phyloP scores from a whole-genome alignment of 495 filamentous ascomycete genomes.

The Chaetomium cochliodes region DNA sequence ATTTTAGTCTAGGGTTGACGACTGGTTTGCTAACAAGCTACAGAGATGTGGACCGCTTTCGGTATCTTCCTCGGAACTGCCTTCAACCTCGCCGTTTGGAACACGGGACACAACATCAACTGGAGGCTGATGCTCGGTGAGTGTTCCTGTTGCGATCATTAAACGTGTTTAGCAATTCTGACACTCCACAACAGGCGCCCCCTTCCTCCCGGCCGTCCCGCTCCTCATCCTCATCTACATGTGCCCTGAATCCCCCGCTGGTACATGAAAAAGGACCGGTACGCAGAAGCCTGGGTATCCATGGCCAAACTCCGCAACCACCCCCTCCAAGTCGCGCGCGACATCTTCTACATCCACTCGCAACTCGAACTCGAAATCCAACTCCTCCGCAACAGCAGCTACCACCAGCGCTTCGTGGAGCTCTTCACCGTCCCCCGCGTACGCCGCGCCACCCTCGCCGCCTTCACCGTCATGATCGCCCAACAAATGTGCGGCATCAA shows the following conservation, averaged over 20 bases:
- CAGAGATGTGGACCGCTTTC: slow-evolving; percentile 77
- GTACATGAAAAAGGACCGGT: slow-evolving; percentile 62
- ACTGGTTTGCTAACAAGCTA: not conserved
- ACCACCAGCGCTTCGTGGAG: slow-evolving; percentile 53
- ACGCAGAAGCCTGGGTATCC: slow-evolving; percentile 61
- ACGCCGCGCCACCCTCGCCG: slow-evolving; percentile 58
- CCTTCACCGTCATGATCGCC: slow-evolving; percentile 69
- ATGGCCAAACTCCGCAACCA: slow-evolving; percentile 61
- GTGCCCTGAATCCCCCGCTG: slow-evolving; percentile 70
- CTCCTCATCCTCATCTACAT: slow-evolving; percentile 64
- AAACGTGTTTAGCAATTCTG: not conserved
- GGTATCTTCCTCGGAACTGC: slow-evolving; percentile 71
- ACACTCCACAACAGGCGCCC: slow-evolving; percentile 52
- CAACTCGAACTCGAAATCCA: slow-evolving; percentile 48
- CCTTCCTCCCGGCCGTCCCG: slow-evolving; percentile 73
- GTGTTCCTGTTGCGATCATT: not conserved
- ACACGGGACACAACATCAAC: slow-evolving; percentile 50
- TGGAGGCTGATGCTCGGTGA: slow-evolving; percentile 70
- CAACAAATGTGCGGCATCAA: slow-evolving; percentile 89
- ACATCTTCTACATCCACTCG: slow-evolving; percentile 72
- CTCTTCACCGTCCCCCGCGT: slow-evolving; percentile 62
- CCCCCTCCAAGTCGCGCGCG: slow-evolving; percentile 68
- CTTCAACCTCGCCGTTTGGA: slow-evolving; percentile 65
- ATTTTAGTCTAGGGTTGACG: not conserved
- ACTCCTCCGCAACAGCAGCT: slow-evolving; percentile 41